phyloP scores from a whole-genome alignment of 73 alveolate species.

The Paramecium bursaria region DNA sequence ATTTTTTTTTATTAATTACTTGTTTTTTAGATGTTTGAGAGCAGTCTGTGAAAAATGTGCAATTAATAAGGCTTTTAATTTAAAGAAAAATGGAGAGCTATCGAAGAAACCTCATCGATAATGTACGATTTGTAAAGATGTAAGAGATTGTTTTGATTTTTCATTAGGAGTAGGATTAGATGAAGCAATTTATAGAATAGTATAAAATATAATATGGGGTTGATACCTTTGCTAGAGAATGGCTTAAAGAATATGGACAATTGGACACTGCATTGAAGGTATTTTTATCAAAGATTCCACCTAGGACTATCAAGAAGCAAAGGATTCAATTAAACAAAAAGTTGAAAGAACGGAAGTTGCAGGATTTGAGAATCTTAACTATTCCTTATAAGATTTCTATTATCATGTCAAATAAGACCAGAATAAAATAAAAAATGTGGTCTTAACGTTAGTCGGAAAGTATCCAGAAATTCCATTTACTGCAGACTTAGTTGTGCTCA shows the following conservation, averaged over 20 bases:
- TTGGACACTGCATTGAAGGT: neutral
- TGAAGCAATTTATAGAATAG: constrained; percentile 27
- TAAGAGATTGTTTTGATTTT: neutral
- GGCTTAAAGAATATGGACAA: neutral
- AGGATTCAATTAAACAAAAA: neutral
- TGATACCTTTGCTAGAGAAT: constrained; percentile 31
- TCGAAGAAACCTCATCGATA: constrained; percentile 26
- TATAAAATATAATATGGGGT: constrained; percentile 19
- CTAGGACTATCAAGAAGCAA: constrained; percentile 33
- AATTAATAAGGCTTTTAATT: neutral
- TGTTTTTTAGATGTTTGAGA: constrained; percentile 39
- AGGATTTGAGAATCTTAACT: constrained; percentile 50
- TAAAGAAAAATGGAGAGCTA: constrained; percentile 15
- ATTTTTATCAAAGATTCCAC: neutral
- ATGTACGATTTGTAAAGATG: constrained; percentile 48
- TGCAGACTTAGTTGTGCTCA: constrained; percentile 11
- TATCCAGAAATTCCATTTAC: constrained; percentile 36
- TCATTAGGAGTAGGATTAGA: constrained; percentile 15
- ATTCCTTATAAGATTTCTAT: constrained; percentile 49
- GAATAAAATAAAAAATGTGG: neutral
- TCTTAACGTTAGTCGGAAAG: neutral
- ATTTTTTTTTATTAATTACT: neutral
- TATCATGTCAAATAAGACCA: neutral
- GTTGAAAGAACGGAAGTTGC: constrained; percentile 45
- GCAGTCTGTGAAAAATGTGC: constrained; percentile 51